A percentile compares a stretch with the other conserved stretches of the same genome.
phyloP scores from a whole-genome alignment of 139 green algal species.

The Coelastrella sp. region DNA sequence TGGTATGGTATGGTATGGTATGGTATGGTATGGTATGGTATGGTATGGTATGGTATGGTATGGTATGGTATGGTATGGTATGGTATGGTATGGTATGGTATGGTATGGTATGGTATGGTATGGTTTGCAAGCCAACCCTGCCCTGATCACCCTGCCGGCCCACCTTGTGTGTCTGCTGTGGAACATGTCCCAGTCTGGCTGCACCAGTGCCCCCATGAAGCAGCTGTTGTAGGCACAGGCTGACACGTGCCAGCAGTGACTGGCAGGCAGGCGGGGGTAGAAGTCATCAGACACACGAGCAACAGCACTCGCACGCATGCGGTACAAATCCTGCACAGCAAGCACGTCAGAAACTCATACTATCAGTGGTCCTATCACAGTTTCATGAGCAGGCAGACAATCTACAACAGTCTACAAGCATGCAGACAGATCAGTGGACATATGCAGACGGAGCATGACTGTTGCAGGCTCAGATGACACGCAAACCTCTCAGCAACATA shows the following conservation, averaged over 20 bases:
- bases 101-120: no score
- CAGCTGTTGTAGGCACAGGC: constrained; percentile 81
- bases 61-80: no score
- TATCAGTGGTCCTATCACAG: no score
- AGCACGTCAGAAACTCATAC: background rate
- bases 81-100: no score
- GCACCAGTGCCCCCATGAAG: constrained; percentile 62
- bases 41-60: no score
- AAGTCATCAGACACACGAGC: constrained; percentile 84
- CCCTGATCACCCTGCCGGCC: background rate
- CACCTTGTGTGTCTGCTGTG: constrained; percentile 58
- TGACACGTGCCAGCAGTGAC: constrained; percentile 80
- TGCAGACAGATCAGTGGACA: background rate
- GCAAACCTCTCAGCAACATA: background rate
- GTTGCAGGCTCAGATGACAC: background rate
- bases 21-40: no score
- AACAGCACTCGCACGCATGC: constrained; percentile 85
- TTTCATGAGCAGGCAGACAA: background rate
- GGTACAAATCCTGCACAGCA: constrained; percentile 20
- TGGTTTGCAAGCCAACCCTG: no score
- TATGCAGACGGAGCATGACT: background rate
- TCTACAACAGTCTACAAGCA: background rate
- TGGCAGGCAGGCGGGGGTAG: constrained; percentile 66
- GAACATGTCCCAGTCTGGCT: constrained; percentile 68
- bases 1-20: no score